These are phyloP conservation scores for Panaeolus papilionaceus DNA, from an alignment of 768 basidiomycete genomes.

Conservation along the genomic window DNA sequence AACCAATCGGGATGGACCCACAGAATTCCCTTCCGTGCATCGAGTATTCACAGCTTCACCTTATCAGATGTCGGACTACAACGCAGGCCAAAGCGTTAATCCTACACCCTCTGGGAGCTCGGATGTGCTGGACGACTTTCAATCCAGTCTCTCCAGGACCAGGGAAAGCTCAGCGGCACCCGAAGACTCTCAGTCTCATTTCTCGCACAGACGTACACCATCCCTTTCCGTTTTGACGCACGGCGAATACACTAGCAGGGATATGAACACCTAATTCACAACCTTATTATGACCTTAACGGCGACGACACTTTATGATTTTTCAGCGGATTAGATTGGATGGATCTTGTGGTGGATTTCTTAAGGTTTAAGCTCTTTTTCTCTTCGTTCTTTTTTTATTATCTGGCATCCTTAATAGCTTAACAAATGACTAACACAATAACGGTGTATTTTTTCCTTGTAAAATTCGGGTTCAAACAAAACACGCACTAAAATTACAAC, in stretches of 20 bases:
- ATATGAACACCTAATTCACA: neutral
- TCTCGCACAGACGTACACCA: neutral
- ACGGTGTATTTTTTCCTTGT: neutral
- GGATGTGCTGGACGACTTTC: constrained; percentile 2
- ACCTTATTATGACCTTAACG: neutral
- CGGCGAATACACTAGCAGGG: neutral
- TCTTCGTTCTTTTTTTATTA: neutral
- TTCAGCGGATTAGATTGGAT: neutral
- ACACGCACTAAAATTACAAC: constrained; percentile 9
- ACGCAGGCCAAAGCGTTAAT: neutral
- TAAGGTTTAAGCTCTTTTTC: neutral
- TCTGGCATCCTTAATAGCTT: neutral
- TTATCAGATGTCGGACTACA: constrained; percentile 5
- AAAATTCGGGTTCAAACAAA: neutral
- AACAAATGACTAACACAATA: neutral
- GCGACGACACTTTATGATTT: constrained; percentile 1
- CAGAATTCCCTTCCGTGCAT: neutral
- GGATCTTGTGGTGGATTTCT: neutral
- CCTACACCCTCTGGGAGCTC: constrained; percentile 2
- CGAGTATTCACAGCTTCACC: constrained; percentile 1
- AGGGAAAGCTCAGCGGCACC: constrained; percentile 8
- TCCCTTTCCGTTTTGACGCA: constrained; percentile 1
- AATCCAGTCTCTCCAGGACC: constrained; percentile 5
- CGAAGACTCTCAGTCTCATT: neutral
- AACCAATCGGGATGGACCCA: neutral